Conservation (phyloP, 768 basidiomycete species). For the Suillus weaverae region DNA sequence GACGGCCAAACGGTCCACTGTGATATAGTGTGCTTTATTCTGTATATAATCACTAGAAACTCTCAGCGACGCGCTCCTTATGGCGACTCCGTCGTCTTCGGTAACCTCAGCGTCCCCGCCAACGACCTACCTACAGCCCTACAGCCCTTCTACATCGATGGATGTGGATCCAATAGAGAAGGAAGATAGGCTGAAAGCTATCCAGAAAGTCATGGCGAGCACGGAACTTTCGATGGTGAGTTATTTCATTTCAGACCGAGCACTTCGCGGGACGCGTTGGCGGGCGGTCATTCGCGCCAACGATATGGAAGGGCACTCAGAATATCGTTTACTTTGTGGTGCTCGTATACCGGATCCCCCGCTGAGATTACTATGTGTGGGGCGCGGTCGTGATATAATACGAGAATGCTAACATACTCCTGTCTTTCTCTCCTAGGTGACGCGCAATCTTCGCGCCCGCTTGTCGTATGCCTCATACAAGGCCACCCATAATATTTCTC, state of each 20-base stretch:
- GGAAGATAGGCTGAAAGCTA: conserved; percentile 64
- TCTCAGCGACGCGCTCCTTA: conserved; percentile 39
- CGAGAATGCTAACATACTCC: conserved; percentile 25
- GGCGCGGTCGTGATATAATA: conserved; percentile 9
- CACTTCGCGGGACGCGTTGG: conserved; percentile 49
- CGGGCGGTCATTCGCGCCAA: conserved; percentile 25
- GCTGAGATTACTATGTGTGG: conserved; percentile 12
- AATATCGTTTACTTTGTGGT: conserved; percentile 6
- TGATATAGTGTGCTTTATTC: conserved; percentile 18
- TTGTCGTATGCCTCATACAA: conserved; percentile 85
- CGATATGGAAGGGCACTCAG: conserved; percentile 9
- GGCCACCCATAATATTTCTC: conserved; percentile 69
- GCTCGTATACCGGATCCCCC: conserved; percentile 12
- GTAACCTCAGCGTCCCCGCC: conserved; percentile 82
- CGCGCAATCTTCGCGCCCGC: conserved; percentile 76
- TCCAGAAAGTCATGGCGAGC: conserved; percentile 75
- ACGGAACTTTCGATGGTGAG: conserved; percentile 82
- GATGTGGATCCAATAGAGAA: conserved; percentile 46
- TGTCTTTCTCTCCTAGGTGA: conserved; percentile 54
- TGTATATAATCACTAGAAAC: conserved; percentile 17
- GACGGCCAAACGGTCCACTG: conserved; percentile 12
- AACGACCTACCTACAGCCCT: conserved; percentile 55
- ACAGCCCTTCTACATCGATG: conserved; percentile 39
- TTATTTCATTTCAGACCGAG: conserved; percentile 30
- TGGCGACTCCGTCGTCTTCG: conserved; percentile 82